Base-by-base conservation (phyloP, 2,329 filamentous ascomycete genomes). In the Emmonsiellopsis sp. region DNA sequence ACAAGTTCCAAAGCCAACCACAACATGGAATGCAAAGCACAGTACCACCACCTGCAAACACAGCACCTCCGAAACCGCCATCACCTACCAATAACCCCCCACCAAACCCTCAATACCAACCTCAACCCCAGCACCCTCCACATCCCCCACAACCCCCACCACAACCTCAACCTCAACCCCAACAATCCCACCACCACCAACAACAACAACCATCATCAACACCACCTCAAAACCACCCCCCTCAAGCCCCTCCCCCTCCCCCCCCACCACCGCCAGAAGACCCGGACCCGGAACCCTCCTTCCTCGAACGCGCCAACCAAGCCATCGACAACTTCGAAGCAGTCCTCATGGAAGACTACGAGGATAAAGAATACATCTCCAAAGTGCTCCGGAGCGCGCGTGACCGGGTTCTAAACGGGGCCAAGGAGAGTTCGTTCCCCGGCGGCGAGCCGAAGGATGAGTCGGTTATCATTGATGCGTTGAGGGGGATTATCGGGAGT, bases 261-360 rank as follows among this genome's bases (percentile, higher is more conserved):
- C 43, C 53, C 2, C 13, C 51, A 4, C 17, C 54, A 8, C 45
- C 53, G 21, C 34, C 58, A 55, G 55, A 58, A 34, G 56, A 55
- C n/a, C 59, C 64, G 32, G 61, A 65, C 32, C 59, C 64, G 31
- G 61, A 65, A 33, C 63, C 65, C 3, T 68, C 66, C 11, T 73
- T 73, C 62, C 64, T 63, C 51, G 67, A 71, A 11, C 65, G 69
- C 32, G 71, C 71, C 9, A 70, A 68, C 59, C 71, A 72, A 59
- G 71, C 71, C 21, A 72, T 73, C 52, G 71, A 73, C 53, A 69
- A 72, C 56, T 73, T 73, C 49, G 71, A 73, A 55, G 67, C 69
- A 14, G 70, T 73, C 10, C 64, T 73, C 11, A 70, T 72, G 65
- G 70, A 73, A 55, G 71, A 73, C 55, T 73, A 72, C 51, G 70